A percentile compares a stretch with the other conserved stretches of the same genome.
phyloP scores from a whole-genome alignment of 345 rosid genomes.

The Acer saccharum region DNA sequence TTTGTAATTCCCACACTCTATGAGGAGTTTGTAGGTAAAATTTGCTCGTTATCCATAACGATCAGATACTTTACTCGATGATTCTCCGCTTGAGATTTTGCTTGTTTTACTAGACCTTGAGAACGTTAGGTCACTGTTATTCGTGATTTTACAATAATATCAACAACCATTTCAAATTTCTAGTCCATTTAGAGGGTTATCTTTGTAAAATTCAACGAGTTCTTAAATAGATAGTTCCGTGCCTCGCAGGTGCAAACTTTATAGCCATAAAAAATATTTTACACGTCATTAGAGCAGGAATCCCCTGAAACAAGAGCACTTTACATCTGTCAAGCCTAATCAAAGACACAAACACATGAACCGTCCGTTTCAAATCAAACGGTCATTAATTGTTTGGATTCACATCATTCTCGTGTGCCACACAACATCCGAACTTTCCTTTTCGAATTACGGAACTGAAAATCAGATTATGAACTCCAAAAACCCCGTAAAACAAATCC shows the following conservation, averaged over 20 bases:
- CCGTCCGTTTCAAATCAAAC: conserved; percentile 9
- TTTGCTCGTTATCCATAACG: conserved; percentile 19
- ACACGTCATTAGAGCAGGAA: not conserved
- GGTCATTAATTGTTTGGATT: not conserved
- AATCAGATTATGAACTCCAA: not conserved
- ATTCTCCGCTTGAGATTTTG: not conserved
- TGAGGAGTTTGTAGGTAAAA: not conserved
- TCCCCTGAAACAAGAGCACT: not conserved
- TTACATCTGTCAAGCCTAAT: not conserved
- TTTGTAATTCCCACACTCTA: not conserved
- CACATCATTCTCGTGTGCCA: not conserved
- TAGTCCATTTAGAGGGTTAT: not conserved
- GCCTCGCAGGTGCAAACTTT: conserved; percentile 5
- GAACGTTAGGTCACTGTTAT: not conserved
- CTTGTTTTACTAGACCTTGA: not conserved
- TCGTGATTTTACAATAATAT: not conserved
- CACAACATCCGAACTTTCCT: not conserved
- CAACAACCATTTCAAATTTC: not conserved
- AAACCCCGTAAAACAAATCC: not conserved
- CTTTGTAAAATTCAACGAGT: not conserved
- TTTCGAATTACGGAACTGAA: conserved; percentile 3
- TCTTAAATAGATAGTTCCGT: not conserved
- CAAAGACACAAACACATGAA: not conserved
- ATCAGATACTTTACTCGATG: not conserved
- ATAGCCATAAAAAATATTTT: not conserved